Evolutionary conservation across 345 rosid genomes (phyloP), one percentile per base, ranked within the genome.

Genomic region (Microthlaspi erraticum): DNA sequence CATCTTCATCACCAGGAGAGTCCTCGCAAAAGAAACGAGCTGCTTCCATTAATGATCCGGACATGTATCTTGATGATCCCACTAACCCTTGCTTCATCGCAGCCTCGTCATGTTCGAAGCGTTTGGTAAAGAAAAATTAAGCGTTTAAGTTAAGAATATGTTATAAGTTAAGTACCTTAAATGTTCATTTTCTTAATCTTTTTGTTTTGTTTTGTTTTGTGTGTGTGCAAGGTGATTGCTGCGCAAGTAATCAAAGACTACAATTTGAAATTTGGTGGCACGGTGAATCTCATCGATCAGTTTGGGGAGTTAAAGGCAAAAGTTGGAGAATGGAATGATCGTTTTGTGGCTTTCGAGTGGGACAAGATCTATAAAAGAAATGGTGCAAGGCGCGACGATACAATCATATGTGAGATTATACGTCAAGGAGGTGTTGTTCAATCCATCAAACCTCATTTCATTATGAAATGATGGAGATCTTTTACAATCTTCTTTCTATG

Each of bases 331-430:
- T 60, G 58, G 69, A 68, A 17, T 4, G 78, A 75, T 53, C 69
- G 78, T 11, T 26, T 60, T 2, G 74, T 51, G 50, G 43, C 68
- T 33, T 0, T 26, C 14, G 32, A 38, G 20, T 74, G 78, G 78
- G 18, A 67, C 1, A 36, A 60, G 13, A 60, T 74, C 6, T 60
- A 23, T 1, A 34, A 36, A 3, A 67, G 78, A 36, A 74, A 68
- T 57, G 16, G 53, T 5, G 43, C 14, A 5, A 60, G 23, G 14
- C 5, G 9, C 0, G 58, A 13, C 36, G 78, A 53, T 7, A 0
- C 7, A 4, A 44, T 75, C 51, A 29, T 75, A 9, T 75, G 78
- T 38, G 78, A 74, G 58, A 19, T 75, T 53, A 0, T 60, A n/a
- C 69, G 74, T 5, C 11, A 60, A 44, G n/a, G 42, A 8, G 50